phyloP scores from a whole-genome alignment of 371 early-diverging fungal genomes.

The Basidiobolus meristosporus region DNA sequence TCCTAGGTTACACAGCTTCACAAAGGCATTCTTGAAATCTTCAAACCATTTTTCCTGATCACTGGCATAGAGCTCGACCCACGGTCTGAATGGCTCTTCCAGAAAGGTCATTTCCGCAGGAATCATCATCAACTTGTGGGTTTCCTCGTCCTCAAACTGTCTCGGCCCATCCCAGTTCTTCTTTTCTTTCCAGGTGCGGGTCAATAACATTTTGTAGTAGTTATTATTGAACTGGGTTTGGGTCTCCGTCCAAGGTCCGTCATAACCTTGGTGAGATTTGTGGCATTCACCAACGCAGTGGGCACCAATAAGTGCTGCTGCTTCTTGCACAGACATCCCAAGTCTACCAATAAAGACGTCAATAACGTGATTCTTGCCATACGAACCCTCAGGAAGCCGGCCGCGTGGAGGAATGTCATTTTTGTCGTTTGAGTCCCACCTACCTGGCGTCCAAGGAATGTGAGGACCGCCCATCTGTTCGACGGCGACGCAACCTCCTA shows the following conservation, averaged over 20 bases:
- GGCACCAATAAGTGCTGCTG: slow-evolving; percentile 68
- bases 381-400: slow-evolving; percentile 67
- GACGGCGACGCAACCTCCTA: slow-evolving; percentile 70
- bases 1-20: slow-evolving; percentile 68
- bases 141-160: slow-evolving; percentile 50
- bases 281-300: slow-evolving; percentile 85
- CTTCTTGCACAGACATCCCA: slow-evolving; percentile 30
- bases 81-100: slow-evolving; percentile 44
- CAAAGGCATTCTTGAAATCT: slow-evolving; percentile 62
- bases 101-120: slow-evolving; percentile 67
- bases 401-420: slow-evolving; percentile 53
- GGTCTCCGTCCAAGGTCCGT: slow-evolving; percentile 76
- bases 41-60: slow-evolving; percentile 53
- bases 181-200: slow-evolving; percentile 30
- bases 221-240: slow-evolving; percentile 71
- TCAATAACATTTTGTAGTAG: slow-evolving; percentile 23
- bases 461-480: slow-evolving; percentile 68
- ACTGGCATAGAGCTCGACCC: slow-evolving; percentile 58
- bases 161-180: slow-evolving; percentile 53
- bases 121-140: slow-evolving; percentile 71
- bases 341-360: slow-evolving; percentile 28
- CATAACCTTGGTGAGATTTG: slow-evolving; percentile 57
- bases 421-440: slow-evolving; percentile 37
- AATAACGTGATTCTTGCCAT: slow-evolving; percentile 47
- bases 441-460: slow-evolving; percentile 61